Evolutionary conservation across 202 grass and related monocot species (phyloP).

Genomic region (Schoenoplectus triqueter): DNA sequence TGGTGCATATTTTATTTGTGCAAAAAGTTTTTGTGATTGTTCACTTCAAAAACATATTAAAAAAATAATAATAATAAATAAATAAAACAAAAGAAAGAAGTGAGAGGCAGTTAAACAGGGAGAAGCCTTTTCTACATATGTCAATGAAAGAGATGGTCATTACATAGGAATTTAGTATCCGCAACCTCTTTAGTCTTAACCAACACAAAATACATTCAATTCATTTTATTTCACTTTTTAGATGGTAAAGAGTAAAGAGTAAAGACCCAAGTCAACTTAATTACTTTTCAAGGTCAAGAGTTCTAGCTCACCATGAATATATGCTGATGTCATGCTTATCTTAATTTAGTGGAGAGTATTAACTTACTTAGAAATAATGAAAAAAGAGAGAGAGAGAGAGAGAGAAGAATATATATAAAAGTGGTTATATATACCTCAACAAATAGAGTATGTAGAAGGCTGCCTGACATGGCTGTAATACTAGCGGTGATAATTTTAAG

Average conservation of each 20-base stretch:
- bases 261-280: background rate
- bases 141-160: too few relatives aligned
- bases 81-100: too few relatives aligned
- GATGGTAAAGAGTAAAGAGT: background rate
- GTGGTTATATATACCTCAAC: slow-evolving; percentile 56
- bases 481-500: slow-evolving; percentile 75
- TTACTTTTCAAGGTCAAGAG: background rate
- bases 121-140: too few relatives aligned
- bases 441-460: slow-evolving; percentile 81
- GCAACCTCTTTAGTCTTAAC: too few relatives aligned
- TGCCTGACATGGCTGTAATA: slow-evolving; percentile 63
- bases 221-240: background rate
- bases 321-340: background rate
- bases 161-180: too few relatives aligned
- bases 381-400: background rate
- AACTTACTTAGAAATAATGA: background rate
- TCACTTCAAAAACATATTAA: too few relatives aligned
- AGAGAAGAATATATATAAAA: background rate
- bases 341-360: background rate
- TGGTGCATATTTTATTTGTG: too few relatives aligned
- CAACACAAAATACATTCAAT: background rate
- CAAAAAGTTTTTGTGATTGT: too few relatives aligned
- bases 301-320: background rate
- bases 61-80: too few relatives aligned
- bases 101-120: too few relatives aligned